Evolutionary conservation across 768 basidiomycete species (phyloP).

Genomic region (Paxillus rubicundulus): DNA sequence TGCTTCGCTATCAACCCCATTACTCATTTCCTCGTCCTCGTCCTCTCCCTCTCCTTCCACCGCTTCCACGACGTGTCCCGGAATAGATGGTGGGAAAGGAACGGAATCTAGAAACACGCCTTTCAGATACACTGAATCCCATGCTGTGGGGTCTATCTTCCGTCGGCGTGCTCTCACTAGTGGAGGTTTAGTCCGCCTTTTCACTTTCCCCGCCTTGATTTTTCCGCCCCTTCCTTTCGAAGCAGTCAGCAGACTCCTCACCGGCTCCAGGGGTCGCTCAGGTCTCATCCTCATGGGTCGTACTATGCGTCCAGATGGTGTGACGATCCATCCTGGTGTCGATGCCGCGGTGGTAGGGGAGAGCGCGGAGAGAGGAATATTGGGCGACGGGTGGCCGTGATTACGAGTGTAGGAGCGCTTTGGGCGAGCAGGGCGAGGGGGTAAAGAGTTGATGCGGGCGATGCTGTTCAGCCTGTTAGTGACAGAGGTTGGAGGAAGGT

Average conservation of each 20-base stretch:
- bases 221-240: conserved; percentile 12
- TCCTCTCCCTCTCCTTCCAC: not conserved
- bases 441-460: conserved; percentile 15
- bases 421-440: conserved; percentile 32
- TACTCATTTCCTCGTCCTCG: not conserved
- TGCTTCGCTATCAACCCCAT: not conserved
- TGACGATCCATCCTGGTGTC: conserved; percentile 66
- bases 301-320: conserved; percentile 62
- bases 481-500: conserved; percentile 4
- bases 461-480: conserved; percentile 4
- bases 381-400: conserved; percentile 47
- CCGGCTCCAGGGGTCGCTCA: conserved; percentile 48
- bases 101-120: conserved; percentile 60
- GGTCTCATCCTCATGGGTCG: conserved; percentile 73
- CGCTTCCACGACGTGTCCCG: not conserved
- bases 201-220: conserved; percentile 36
- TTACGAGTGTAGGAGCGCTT: conserved; percentile 41
- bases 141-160: conserved; percentile 72
- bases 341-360: conserved; percentile 56
- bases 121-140: conserved; percentile 67
- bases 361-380: conserved; percentile 66
- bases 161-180: conserved; percentile 56
- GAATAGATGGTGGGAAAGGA: not conserved
- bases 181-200: conserved; percentile 47
- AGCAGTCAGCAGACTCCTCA: conserved; percentile 1